Conservation (phyloP, 2,329 filamentous ascomycete species). For the Ilyonectria destructans region DNA sequence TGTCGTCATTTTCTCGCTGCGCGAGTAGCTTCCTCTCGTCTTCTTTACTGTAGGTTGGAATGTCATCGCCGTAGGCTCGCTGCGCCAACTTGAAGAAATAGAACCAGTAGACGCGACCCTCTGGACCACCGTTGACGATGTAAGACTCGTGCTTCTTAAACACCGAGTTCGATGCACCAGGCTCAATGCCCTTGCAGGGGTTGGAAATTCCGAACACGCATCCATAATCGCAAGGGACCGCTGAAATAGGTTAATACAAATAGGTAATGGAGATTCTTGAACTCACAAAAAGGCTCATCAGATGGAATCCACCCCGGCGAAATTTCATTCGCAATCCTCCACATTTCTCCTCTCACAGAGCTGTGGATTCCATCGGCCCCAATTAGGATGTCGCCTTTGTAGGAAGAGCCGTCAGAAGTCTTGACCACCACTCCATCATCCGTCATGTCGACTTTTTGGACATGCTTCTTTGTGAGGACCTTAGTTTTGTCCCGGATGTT, state of each 20-base stretch:
- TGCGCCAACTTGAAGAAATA: constrained; percentile 11
- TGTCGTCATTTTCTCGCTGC: constrained; percentile 9
- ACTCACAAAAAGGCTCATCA: constrained; percentile 26
- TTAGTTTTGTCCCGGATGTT: constrained; percentile 50
- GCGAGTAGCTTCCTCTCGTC: constrained; percentile 7
- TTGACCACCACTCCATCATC: constrained; percentile 29
- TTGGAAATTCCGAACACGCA: constrained; percentile 35
- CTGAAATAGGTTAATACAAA: neutral
- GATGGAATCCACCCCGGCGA: constrained; percentile 21
- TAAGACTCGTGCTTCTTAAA: constrained; percentile 15
- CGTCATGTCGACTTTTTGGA: constrained; percentile 14
- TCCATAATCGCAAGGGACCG: constrained; percentile 21
- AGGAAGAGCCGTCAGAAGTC: constrained; percentile 24
- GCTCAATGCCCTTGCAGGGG: constrained; percentile 8
- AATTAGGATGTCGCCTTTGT: constrained; percentile 55
- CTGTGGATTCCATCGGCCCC: constrained; percentile 62
- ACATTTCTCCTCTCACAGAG: constrained; percentile 53
- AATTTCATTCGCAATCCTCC: constrained; percentile 26
- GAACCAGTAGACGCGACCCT: constrained; percentile 22
- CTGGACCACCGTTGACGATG: constrained; percentile 13
- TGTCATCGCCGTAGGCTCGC: constrained; percentile 2
- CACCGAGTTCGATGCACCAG: constrained; percentile 8
- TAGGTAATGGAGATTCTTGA: neutral
- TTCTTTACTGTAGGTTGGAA: constrained; percentile 13
- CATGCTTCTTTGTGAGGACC: constrained; percentile 36